Evolutionary conservation across 495 filamentous ascomycete species (phyloP), one percentile per base, ranked within the genome.

Genomic region (Aspergillus kassunensis): DNA sequence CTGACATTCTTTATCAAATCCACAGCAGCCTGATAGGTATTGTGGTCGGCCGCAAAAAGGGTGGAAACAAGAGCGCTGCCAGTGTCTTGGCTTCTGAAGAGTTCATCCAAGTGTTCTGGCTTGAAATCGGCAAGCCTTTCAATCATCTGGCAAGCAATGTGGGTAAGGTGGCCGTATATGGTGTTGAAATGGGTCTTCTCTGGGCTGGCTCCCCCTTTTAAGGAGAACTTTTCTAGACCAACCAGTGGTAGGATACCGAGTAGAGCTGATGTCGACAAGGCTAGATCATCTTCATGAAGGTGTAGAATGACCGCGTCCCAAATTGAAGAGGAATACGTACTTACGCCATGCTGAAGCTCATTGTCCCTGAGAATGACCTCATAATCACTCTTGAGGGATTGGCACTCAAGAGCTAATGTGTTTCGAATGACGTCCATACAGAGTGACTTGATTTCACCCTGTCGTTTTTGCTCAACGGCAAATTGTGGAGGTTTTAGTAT

Each of bases 1-100:
- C 87, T 92, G 30, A 89, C 76, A 35, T 80, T 81, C 61, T 95
- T 96, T 56, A 95, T 81, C 25, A 96, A 68, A 54, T 90, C 86
- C 4, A 92, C 76, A 4, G 87, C 80, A 19, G 87, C 85, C 60
- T 88, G 83, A 47, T 85, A 87, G 42, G 88, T 83, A 43, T 80
- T 75, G 6, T 82, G 65, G 49, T 92, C 83, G 56, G 79, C 85
- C 51, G 74, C 89, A 56, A 85, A 84, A 7, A 93, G 77, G 4
- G 85, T 74, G 5, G 84, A 78, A 13, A 91, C 76, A 42, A 91
- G 71, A 25, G 85, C 79, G 40, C 81, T 85, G 23, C 83, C 80
- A 4, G 82, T 81, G 45, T 79, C 75, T 31, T 78, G 73, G 43
- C 78, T 78, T 30, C 78, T 67, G 64, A 87, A 90, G 23, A 95